A percentile compares a stretch with the other conserved stretches of the same genome.
phyloP scores from a whole-genome alignment of 2,329 filamentous ascomycete genomes.

The Furcasterigmium sp. region DNA sequence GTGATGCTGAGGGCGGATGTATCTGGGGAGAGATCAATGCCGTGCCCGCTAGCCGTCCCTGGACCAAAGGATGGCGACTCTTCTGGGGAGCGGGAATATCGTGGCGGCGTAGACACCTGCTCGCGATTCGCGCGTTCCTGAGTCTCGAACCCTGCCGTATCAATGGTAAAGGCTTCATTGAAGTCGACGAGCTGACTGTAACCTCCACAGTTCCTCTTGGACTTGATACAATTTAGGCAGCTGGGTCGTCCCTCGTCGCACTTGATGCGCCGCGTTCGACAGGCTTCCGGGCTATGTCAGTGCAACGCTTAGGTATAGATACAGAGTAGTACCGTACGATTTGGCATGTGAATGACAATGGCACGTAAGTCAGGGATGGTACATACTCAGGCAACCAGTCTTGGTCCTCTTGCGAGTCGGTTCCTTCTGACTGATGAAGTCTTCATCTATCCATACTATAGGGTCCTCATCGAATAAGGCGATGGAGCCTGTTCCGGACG shows the following conservation, averaged over 20 bases:
- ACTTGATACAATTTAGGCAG: conserved; percentile 82
- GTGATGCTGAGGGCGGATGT: too few species aligned
- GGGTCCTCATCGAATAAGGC: conserved; percentile 28
- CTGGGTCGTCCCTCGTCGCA: conserved; percentile 85
- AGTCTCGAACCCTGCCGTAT: too few species aligned
- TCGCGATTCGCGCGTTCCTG: too few species aligned
- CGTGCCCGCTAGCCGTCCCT: too few species aligned
- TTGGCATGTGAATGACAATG: not conserved
- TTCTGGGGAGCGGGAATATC: too few species aligned
- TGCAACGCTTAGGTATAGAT: conserved; percentile 12
- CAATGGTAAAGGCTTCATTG: conserved; percentile 70
- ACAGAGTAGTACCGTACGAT: conserved; percentile 74
- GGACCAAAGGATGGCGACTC: too few species aligned
- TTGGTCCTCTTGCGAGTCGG: conserved; percentile 70
- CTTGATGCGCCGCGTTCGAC: conserved; percentile 91
- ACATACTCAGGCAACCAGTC: conserved; percentile 83
- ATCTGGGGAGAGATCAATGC: too few species aligned
- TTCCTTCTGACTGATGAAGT: conserved; percentile 39
- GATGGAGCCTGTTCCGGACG: too few species aligned
- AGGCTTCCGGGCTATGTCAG: conserved; percentile 49
- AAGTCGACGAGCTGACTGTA: conserved; percentile 79
- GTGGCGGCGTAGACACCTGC: too few species aligned
- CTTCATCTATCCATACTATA: conserved; percentile 30
- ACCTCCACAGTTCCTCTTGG: conserved; percentile 76
- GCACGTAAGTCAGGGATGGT: not conserved